phyloP scores from a whole-genome alignment of 2,329 filamentous ascomycete species.

The Beauveria sp. region DNA sequence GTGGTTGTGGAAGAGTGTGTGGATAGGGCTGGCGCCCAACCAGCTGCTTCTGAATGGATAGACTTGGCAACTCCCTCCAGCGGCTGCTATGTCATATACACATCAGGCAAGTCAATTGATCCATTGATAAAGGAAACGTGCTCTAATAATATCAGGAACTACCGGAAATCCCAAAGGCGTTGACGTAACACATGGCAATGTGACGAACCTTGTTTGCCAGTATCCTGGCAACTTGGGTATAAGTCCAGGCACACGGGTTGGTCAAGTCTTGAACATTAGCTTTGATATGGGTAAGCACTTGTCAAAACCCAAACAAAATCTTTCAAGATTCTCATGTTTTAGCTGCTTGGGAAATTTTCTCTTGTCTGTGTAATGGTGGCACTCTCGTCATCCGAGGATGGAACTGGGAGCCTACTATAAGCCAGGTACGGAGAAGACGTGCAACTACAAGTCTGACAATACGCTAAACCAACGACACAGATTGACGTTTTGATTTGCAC shows the following conservation, averaged over 20 bases:
- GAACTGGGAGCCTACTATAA: slow-evolving; percentile 38
- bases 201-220: slow-evolving; percentile 44
- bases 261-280: slow-evolving; percentile 48
- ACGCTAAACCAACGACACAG: slow-evolving; percentile 18
- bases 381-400: slow-evolving; percentile 45
- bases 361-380: slow-evolving; percentile 48
- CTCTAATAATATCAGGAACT: slow-evolving; percentile 30
- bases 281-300: slow-evolving; percentile 51
- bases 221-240: slow-evolving; percentile 45
- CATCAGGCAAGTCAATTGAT: slow-evolving; percentile 33
- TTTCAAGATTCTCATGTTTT: not conserved
- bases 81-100: slow-evolving; percentile 45
- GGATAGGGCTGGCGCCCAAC: not conserved
- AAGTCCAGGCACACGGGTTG: slow-evolving; percentile 40
- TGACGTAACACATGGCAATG: slow-evolving; percentile 47
- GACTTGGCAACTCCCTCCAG: slow-evolving; percentile 27
- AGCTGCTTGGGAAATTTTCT: slow-evolving; percentile 56
- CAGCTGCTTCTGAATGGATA: slow-evolving; percentile 9
- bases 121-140: not conserved
- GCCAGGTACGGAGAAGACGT: slow-evolving; percentile 27
- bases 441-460: not conserved
- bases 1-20: slow-evolving; percentile 23
- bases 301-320: not conserved
- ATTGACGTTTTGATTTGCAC: slow-evolving; percentile 48
- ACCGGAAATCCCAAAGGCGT: slow-evolving; percentile 53